A percentile compares a stretch with the other conserved stretches of the same genome.
Evolutionary conservation across 257 asterid genomes (phyloP).

Genomic region (Echium plantagineum): DNA sequence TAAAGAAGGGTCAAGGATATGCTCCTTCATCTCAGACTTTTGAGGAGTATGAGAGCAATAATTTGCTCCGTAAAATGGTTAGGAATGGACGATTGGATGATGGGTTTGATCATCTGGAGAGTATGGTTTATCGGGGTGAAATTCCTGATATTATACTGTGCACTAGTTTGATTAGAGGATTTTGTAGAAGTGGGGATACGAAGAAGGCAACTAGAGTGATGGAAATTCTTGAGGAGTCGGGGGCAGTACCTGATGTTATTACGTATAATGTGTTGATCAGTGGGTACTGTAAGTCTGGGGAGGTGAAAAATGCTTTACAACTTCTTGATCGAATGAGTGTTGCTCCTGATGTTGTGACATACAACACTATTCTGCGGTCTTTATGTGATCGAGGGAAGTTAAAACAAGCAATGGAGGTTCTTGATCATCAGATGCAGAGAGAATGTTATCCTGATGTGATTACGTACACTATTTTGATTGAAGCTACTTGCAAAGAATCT

Average conservation of each 20-base stretch:
- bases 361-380: conserved; percentile 62
- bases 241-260: conserved; percentile 82
- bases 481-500: conserved; percentile 60
- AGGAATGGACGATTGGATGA: conserved; percentile 58
- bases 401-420: conserved; percentile 71
- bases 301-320: conserved; percentile 46
- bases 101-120: conserved; percentile 60
- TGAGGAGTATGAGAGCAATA: conserved; percentile 64
- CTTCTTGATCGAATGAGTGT: conserved; percentile 62
- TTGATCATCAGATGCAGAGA: conserved; percentile 47
- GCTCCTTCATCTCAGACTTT: conserved; percentile 22
- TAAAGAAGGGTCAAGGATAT: conserved; percentile 1
- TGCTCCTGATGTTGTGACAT: conserved; percentile 77
- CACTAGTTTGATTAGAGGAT: conserved; percentile 72
- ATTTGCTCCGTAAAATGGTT: conserved; percentile 52
- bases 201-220: conserved; percentile 49
- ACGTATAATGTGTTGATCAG: conserved; percentile 80
- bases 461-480: conserved; percentile 73
- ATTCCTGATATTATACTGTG: conserved; percentile 64
- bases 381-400: conserved; percentile 63
- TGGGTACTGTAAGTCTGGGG: conserved; percentile 76
- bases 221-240: conserved; percentile 75
- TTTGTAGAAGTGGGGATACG: conserved; percentile 56
- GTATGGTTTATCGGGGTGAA: conserved; percentile 59
- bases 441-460: conserved; percentile 72